Percentiles rank a stretch among this genome's conserved stretches.
These are phyloP conservation scores for Astragalus glycyphyllos DNA, from an alignment of 306 rosid genomes.

Conservation along the genomic window DNA sequence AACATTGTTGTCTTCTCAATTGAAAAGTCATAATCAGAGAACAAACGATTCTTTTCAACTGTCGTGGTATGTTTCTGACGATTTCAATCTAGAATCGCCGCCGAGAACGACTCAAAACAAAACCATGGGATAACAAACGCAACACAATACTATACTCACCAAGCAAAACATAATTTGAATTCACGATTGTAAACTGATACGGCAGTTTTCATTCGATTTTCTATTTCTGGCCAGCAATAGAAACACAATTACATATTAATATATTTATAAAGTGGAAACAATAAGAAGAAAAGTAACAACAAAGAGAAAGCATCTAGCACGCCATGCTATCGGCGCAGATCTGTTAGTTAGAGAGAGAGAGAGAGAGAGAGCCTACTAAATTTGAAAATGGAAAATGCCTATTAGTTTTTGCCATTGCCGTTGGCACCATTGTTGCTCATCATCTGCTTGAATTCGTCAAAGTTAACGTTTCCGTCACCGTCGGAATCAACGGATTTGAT, in stretches of 20 bases:
- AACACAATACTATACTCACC: background rate
- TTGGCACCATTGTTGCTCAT: slow-evolving; percentile 53
- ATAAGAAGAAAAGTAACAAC: slow-evolving; percentile 1
- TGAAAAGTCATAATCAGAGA: too few relatives aligned
- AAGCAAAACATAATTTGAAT: background rate
- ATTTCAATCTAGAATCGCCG: background rate
- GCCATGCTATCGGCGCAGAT: slow-evolving; percentile 3
- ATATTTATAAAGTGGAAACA: slow-evolving; percentile 5
- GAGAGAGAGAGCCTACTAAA: slow-evolving; percentile 1
- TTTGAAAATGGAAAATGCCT: slow-evolving; percentile 3
- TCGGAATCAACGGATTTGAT: slow-evolving; percentile 80
- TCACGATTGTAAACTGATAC: background rate
- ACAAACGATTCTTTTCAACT: too few relatives aligned
- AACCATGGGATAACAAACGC: background rate
- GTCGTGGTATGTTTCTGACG: background rate
- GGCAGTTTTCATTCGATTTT: background rate
- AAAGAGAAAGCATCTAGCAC: background rate
- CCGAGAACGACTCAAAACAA: background rate
- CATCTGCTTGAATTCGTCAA: slow-evolving; percentile 84
- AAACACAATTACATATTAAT: background rate
- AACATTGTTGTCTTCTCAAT: too few relatives aligned
- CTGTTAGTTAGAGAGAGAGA: slow-evolving; percentile 25
- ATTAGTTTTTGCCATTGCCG: slow-evolving; percentile 24
- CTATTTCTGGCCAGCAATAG: background rate
- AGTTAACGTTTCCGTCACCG: slow-evolving; percentile 85